phyloP scores from a whole-genome alignment of 192 early-diverging fungal species.

The Entomortierella parvispora region DNA sequence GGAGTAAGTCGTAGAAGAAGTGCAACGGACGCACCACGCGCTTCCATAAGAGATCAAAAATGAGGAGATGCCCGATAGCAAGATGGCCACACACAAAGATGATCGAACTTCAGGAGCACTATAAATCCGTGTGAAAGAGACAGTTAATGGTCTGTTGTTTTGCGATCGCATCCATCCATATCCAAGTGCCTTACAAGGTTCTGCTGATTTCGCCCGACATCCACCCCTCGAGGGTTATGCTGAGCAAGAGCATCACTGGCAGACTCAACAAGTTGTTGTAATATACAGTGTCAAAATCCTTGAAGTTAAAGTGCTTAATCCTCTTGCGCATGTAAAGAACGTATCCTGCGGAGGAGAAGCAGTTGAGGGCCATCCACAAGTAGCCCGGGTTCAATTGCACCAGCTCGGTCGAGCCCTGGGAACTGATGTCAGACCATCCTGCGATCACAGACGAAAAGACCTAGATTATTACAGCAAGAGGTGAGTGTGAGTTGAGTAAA shows the following conservation, averaged over 20 bases:
- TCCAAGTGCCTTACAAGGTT: conserved; percentile 61
- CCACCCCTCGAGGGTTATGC: conserved; percentile 78
- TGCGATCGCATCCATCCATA: no score
- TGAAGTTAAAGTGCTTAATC: conserved; percentile 91
- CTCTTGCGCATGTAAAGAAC: conserved; percentile 91
- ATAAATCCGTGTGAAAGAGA: background rate
- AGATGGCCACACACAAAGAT: conserved; percentile 71
- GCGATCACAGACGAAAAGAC: conserved; percentile 88
- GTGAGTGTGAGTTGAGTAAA: background rate
- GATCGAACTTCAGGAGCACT: conserved; percentile 57
- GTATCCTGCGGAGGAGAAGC: conserved; percentile 87
- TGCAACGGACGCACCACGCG: conserved; percentile 84
- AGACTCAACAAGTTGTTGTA: conserved; percentile 95
- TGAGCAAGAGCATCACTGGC: conserved; percentile 79
- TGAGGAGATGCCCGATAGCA: conserved; percentile 83
- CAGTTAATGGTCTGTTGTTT: no score
- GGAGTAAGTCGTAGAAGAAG: conserved; percentile 85
- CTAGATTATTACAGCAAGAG: conserved; percentile 34
- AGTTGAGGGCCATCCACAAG: conserved; percentile 94
- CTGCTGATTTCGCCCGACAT: conserved; percentile 62
- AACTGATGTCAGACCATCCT: conserved; percentile 80
- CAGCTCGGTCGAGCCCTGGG: conserved; percentile 28
- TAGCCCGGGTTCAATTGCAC: conserved; percentile 64
- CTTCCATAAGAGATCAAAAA: conserved; percentile 92
- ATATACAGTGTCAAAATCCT: conserved; percentile 98